A percentile compares a stretch with the other conserved stretches of the same genome.
These are phyloP conservation scores for Epichloe sp. DNA, from an alignment of 2,329 filamentous ascomycete genomes.

Conservation along the genomic window DNA sequence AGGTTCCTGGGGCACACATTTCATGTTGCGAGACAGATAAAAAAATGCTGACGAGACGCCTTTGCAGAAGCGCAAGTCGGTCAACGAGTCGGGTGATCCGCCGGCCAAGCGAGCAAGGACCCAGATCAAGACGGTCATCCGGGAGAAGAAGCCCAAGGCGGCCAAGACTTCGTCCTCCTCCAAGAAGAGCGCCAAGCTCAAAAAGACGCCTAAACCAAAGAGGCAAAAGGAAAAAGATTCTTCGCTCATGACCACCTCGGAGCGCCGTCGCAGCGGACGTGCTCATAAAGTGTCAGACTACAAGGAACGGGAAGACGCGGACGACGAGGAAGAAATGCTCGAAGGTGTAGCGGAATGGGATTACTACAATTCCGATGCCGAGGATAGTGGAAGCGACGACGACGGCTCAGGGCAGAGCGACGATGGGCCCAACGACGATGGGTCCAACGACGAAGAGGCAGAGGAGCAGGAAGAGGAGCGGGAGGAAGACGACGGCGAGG, in stretches of 20 bases:
- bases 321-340: conserved; percentile 49
- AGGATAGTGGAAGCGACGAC: conserved; percentile 12
- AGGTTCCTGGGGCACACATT: no score
- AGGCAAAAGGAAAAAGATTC: conserved; percentile 16
- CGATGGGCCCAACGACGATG: no score
- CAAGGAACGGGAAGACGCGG: conserved; percentile 42
- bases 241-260: conserved; percentile 22
- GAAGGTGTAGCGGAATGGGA: conserved; percentile 47
- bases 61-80: conserved; percentile 43
- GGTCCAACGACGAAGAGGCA: conserved; percentile 8
- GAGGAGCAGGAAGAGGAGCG: conserved; percentile 3
- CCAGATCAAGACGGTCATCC: conserved; percentile 23
- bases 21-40: no score
- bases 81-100: conserved; percentile 34
- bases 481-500: background rate
- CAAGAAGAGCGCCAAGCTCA: conserved; percentile 13
- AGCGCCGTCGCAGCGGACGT: conserved; percentile 45
- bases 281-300: conserved; percentile 34
- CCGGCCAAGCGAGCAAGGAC: conserved; percentile 24
- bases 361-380: conserved; percentile 27
- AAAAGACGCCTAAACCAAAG: conserved; percentile 19
- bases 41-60: conserved; percentile 12
- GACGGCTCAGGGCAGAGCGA: conserved; percentile 7
- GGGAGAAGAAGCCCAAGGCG: conserved; percentile 26
- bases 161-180: conserved; percentile 16